Evolutionary conservation across 768 basidiomycete species (phyloP).

Genomic region (Kwoniella newhampshirensis): DNA sequence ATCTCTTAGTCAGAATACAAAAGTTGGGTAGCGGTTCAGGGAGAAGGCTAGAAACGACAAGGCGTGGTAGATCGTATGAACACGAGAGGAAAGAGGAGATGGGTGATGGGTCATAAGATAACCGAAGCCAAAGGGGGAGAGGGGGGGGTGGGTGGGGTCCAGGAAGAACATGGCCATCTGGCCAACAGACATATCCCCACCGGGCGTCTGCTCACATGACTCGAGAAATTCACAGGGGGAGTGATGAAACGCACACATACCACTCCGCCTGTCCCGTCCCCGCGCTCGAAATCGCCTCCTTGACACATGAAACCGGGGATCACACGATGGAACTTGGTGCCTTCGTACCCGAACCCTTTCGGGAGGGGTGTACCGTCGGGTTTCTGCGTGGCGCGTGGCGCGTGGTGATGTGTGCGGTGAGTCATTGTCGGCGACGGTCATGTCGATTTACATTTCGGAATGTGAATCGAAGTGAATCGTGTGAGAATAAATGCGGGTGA

Average conservation of each 20-base stretch:
- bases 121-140: background rate
- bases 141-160: background rate
- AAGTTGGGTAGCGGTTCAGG: no score
- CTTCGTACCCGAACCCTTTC: conserved; percentile 68
- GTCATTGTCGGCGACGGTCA: no score
- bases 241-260: conserved; percentile 6
- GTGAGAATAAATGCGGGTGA: no score
- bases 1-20: no score
- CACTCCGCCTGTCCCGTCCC: conserved; percentile 54
- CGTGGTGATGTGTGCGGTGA: no score
- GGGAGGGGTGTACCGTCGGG: conserved; percentile 30
- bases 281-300: conserved; percentile 70
- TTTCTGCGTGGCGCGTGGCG: conserved; percentile 36
- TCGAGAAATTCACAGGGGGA: no score
- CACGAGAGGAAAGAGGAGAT: background rate
- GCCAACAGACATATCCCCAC: conserved; percentile 32
- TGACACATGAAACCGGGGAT: conserved; percentile 56
- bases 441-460: no score
- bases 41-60: no score
- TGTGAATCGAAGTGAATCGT: no score
- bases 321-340: conserved; percentile 66
- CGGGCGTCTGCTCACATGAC: conserved; percentile 6
- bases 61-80: no score
- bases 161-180: background rate
- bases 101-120: background rate